Evolutionary conservation across 805 yeast genomes (phyloP).

Genomic region (Wickerhamomyces ciferrii): DNA sequence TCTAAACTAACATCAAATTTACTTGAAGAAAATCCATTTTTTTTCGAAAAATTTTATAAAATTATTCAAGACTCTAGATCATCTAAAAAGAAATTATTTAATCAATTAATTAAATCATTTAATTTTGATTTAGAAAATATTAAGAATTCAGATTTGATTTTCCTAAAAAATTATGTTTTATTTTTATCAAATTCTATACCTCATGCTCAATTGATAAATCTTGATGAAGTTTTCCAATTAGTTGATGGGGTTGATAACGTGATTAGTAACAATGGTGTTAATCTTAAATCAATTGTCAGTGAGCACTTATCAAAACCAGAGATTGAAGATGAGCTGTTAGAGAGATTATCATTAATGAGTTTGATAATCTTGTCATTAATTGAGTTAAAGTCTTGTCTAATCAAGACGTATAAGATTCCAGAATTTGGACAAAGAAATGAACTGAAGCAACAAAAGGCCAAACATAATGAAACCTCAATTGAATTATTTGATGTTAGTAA

Average conservation of each 20-base stretch:
- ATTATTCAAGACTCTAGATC: constrained; percentile 35
- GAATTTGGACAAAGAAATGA: not conserved
- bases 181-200: constrained; percentile 36
- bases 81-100: constrained; percentile 37
- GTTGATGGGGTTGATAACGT: constrained; percentile 35
- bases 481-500: not conserved
- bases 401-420: not conserved
- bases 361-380: not conserved
- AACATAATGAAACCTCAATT: not conserved
- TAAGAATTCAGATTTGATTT: constrained; percentile 9
- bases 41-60: constrained; percentile 35
- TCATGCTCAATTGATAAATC: constrained; percentile 29
- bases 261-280: constrained; percentile 5
- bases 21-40: constrained; percentile 22
- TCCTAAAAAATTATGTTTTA: constrained; percentile 23
- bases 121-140: constrained; percentile 22
- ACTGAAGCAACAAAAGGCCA: not conserved
- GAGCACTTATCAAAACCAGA: not conserved
- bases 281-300: too few relatives aligned
- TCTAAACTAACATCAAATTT: constrained; percentile 20
- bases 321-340: too few relatives aligned
- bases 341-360: not conserved
- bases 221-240: constrained; percentile 48
- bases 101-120: constrained; percentile 26
- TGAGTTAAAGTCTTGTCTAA: not conserved